Base-by-base conservation (phyloP, 1,284 basidiomycete genomes). In the Cerrena zonata region DNA sequence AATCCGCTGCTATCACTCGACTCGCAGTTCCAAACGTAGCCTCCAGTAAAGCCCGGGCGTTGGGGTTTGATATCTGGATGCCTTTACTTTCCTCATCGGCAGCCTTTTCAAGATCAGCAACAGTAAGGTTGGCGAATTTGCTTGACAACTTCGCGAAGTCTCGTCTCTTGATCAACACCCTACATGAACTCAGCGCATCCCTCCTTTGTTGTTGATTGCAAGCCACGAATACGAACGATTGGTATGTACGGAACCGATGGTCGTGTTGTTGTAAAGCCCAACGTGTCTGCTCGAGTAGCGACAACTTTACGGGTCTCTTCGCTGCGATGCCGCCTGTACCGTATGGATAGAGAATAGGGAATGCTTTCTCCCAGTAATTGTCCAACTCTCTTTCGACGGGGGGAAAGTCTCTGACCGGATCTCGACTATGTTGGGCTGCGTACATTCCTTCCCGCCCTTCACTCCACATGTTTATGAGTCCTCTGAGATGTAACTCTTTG, bases 331-430 rank as follows among this genome's bases (percentile, higher is more conserved):
- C 68, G 0, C 74, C 74, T 1, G 26, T 10, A 0, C 69, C 73
- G 58, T 71, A 75, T 1, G 73, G 74, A 52, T 72, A 76, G 0
- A 75, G 56, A 0, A 43, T 27, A 0, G 67, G 71, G 53, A 66
- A 75, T 2, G 64, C 61, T 5, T 61, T 61, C 12, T 67, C 53
- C 1, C 69, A 57, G 39, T 58, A 50, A 34, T 61, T 61, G 1
- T 61, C 58, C 41, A 0, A 26, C 13, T 22, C n/a, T 25, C 34
- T 42, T 34, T 30, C 40, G 11, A 40, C 36, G 7, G 50, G 45
- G 13, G 52, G 52, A 38, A 52, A 50, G 18, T 56, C 48, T 15
- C 21, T 21, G 5, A 55, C 55, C 2, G 51, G 55, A 2, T 37
- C 37, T 4, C 42, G 10, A 11, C 54, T 40, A 48, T 56, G 53